phyloP scores from a whole-genome alignment of 192 early-diverging fungal genomes.

The Coemansia sp. region DNA sequence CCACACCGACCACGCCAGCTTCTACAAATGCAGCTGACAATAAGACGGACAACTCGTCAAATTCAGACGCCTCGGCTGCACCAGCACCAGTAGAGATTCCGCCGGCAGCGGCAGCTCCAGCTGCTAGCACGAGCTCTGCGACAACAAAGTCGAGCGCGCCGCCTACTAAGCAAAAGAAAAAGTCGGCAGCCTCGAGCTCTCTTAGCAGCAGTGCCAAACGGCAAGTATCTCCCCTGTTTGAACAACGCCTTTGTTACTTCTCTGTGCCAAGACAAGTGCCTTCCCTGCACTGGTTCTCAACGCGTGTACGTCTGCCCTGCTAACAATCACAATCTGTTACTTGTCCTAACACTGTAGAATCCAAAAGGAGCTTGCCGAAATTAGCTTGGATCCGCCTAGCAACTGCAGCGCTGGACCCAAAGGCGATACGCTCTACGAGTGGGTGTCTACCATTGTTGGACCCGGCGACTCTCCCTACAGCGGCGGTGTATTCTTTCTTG shows the following conservation, averaged over 20 bases:
- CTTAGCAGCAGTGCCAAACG: constrained; percentile 65
- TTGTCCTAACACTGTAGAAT: constrained; percentile 60
- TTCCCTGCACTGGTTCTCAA: neutral
- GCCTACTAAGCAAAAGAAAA: constrained; percentile 30
- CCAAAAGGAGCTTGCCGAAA: constrained; percentile 97
- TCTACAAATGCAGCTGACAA: constrained; percentile 1
- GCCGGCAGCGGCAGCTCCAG: neutral
- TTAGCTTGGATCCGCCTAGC: constrained; percentile 94
- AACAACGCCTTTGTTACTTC: neutral
- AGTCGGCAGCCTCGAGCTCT: constrained; percentile 30
- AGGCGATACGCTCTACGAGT: constrained; percentile 89
- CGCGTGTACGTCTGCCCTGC: neutral
- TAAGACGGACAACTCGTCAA: neutral
- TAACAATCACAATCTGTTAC: neutral
- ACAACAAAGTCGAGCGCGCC: constrained; percentile 12
- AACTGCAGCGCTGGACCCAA: constrained; percentile 96
- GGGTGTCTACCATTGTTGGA: constrained; percentile 99
- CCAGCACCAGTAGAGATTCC: constrained; percentile 4
- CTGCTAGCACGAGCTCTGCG: neutral
- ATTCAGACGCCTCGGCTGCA: neutral
- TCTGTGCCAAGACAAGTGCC: neutral
- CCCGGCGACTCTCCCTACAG: constrained; percentile 91
- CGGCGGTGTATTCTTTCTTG: constrained; percentile 95
- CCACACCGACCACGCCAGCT: neutral
- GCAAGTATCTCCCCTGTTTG: constrained; percentile 31